phyloP scores from a whole-genome alignment of 768 basidiomycete species.

The Pholiota microspora region DNA sequence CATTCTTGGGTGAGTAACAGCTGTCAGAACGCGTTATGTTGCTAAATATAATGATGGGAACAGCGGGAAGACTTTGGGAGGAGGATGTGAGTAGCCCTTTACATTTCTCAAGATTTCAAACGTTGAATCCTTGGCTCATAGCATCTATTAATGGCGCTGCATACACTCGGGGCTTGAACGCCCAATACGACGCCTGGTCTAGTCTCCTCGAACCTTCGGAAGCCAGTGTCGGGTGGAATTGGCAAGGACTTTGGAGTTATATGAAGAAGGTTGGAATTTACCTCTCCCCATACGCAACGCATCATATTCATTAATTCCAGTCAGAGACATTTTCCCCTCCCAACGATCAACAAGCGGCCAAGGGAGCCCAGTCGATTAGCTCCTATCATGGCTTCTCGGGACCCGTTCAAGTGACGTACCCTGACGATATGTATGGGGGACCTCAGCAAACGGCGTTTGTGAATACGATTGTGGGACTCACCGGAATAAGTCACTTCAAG shows the following conservation, averaged over 20 bases:
- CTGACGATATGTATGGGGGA: conserved; percentile 54
- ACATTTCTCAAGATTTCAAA: background rate
- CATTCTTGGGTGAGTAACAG: conserved; percentile 35
- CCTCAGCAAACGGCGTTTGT: conserved; percentile 52
- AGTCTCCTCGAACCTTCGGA: conserved; percentile 37
- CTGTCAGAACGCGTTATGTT: background rate
- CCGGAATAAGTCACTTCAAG: conserved; percentile 43
- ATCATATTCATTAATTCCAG: conserved; percentile 19
- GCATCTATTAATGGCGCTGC: conserved; percentile 49
- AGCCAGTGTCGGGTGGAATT: conserved; percentile 44
- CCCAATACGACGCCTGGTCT: conserved; percentile 44
- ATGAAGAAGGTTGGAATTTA: conserved; percentile 42
- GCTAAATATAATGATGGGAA: background rate
- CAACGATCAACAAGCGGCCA: conserved; percentile 40
- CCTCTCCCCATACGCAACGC: background rate
- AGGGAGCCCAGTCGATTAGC: conserved; percentile 44
- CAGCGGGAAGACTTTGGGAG: conserved; percentile 48
- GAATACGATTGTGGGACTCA: conserved; percentile 42
- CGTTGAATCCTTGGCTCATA: conserved; percentile 3
- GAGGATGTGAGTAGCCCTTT: conserved; percentile 30
- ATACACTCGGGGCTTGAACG: conserved; percentile 41
- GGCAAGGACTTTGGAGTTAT: conserved; percentile 40
- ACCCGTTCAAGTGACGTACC: conserved; percentile 53
- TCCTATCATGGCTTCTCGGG: conserved; percentile 52
- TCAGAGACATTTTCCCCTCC: conserved; percentile 48